Base-by-base conservation (phyloP, 1,139 yeast genomes). In the Candida smagusa region DNA sequence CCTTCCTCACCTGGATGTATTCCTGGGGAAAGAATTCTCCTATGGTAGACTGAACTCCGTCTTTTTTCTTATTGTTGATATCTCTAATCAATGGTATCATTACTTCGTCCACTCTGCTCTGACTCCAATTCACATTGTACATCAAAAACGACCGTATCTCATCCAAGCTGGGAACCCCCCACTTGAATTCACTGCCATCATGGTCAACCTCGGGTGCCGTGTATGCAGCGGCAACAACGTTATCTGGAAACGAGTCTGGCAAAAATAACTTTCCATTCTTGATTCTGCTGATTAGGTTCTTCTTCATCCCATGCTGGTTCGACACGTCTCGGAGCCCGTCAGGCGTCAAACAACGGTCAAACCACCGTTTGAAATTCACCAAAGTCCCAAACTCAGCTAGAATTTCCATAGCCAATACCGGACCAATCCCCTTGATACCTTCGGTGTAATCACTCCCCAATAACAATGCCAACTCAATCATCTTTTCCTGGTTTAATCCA, bases 401-500 rank as follows among this genome's bases (percentile, higher is more conserved):
- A n/a, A 94, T 77, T 58, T 94, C 97, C 78, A 89, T 78, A 0
- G 96, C 95, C 23, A 84, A 72, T 0, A 92, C 97, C 0, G 96
- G 96, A 0, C 98, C 98, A 40, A 92, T 73, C 2, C 97, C 96
- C 42, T 84, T 82, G 27, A 92, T 63, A 0, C 98, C 98, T 42
- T 84, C 88, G 0, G 97, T 88, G 56, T 92, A 92, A 62, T 92
- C 98, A 58, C 96, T 87, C 0, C 98, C 98, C 22, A 92, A 62
- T 23, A 92, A 59, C 33, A 83, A 72, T 0, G 97, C 97, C 46
- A 92, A 59, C 33, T 84, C 88, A 31, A 92, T 86, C 54, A 90
- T 61, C 44, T 76, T 77, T 2, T 64, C 54, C 41, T 86, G 76
- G 35, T 67, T 70, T 21, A 92, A 66, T 0, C 95, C 95, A 9